Base-by-base conservation (phyloP, 2,329 filamentous ascomycete genomes). In the Huntiella omanensis region DNA sequence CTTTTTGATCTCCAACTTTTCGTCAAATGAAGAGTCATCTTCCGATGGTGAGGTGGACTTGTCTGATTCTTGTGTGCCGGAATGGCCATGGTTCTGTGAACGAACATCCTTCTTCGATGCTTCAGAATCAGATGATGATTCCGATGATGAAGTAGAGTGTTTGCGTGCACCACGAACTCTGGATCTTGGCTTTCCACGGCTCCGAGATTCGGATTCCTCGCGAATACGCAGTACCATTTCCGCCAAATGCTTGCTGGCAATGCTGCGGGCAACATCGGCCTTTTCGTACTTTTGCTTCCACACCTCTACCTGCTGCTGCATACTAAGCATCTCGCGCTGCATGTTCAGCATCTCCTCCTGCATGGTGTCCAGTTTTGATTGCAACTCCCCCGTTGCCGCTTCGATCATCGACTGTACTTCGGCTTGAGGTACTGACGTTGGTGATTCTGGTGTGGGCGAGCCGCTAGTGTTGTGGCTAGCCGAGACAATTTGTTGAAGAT, bases 181-280 rank as follows among this genome's bases (percentile, higher is more conserved):
- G 19, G 22, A 13, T 6, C 22, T 33, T 3, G 33, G 33, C 7
- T 44, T 49, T 19, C 32, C 40, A n/a, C 43, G 39, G n/a, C 32
- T 19, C 3, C 44, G 43, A 4, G 43, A 39, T 17, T 39, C 19
- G 12, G 43, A 49, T 33, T 49, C 48, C 19, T 42, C 44, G 45
- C 86, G 75, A 47, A 95, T 80, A 53, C 80, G 79, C 54, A 83
- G 69, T 10, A 95, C 78, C 84, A 96, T 91, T 57, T 94, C 83
- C 1, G 82, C 79, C 39, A 98, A 64, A 1, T 80, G 80, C 59
- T 81, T 79, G 46, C 80, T 77, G 46, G 78, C 75, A 37, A 74
- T 68, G 46, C 80, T 75, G 40, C 80, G 74, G 55, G 94, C 86
- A 6, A 72, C 65, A 58, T 96, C 88, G 3, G 86, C 87, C 49